Conservation (phyloP, 2,329 filamentous ascomycete genomes). For the Sporothrix variecibatus region DNA sequence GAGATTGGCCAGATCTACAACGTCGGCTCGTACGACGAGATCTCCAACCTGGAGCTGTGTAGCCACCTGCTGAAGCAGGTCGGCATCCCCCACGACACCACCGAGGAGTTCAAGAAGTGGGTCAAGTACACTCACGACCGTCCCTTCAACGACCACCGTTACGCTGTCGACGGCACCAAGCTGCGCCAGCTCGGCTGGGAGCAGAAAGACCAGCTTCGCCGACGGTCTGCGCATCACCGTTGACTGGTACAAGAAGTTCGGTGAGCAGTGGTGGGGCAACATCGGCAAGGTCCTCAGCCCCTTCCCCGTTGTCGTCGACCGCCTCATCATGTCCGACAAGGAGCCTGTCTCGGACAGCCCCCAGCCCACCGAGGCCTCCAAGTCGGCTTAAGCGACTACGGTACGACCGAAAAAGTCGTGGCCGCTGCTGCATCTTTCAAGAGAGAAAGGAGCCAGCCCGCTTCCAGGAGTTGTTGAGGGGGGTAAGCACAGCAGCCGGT, state of each 20-base stretch:
- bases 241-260: slow-evolving; percentile 68
- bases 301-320: slow-evolving; percentile 62
- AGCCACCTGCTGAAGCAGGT: slow-evolving; percentile 64
- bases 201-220: slow-evolving; percentile 65
- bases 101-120: slow-evolving; percentile 61
- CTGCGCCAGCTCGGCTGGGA: slow-evolving; percentile 68
- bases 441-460: not conserved
- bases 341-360: slow-evolving; percentile 42
- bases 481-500: not conserved
- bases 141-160: slow-evolving; percentile 75
- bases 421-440: not conserved
- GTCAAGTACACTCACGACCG: slow-evolving; percentile 76
- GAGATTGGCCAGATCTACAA: slow-evolving; percentile 77
- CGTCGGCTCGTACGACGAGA: slow-evolving; percentile 74
- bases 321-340: slow-evolving; percentile 56
- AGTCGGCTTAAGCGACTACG: slow-evolving; percentile 6
- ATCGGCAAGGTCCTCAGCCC: slow-evolving; percentile 69
- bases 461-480: not conserved
- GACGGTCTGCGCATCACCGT: slow-evolving; percentile 66
- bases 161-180: slow-evolving; percentile 71
- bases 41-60: slow-evolving; percentile 73
- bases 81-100: slow-evolving; percentile 52
- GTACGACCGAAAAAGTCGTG: not conserved
- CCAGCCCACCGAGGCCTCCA: slow-evolving; percentile 30
- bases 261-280: slow-evolving; percentile 71